These are phyloP conservation scores for Neurospora hispaniola DNA, from an alignment of 495 filamentous ascomycete species.

Conservation along the genomic window DNA sequence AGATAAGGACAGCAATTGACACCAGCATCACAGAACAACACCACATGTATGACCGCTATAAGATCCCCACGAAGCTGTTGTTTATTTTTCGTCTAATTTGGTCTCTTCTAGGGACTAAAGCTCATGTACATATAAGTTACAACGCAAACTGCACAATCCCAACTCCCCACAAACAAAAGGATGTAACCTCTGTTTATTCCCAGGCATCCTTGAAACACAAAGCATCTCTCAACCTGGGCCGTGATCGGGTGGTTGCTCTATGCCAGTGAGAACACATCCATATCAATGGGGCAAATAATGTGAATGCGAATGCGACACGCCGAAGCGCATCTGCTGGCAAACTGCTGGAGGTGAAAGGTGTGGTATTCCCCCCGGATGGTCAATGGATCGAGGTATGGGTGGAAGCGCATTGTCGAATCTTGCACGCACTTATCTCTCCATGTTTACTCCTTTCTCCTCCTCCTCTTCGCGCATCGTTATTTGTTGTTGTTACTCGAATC, in stretches of 20 bases:
- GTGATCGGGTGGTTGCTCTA: slow-evolving; percentile 27
- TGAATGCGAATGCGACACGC: slow-evolving; percentile 23
- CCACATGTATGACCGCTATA: not conserved
- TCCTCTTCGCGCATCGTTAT: not conserved
- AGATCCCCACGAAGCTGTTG: not conserved
- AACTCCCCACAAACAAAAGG: not conserved
- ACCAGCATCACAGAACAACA: not conserved
- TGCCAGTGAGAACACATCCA: slow-evolving; percentile 29
- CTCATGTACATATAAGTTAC: not conserved
- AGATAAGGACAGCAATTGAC: not conserved
- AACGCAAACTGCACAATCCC: not conserved
- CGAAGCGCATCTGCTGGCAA: slow-evolving; percentile 22
- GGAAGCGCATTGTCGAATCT: not conserved
- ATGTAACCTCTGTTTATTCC: slow-evolving; percentile 33
- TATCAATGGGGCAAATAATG: slow-evolving; percentile 20
- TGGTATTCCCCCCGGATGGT: not conserved
- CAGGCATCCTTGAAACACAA: slow-evolving; percentile 20
- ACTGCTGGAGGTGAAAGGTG: not conserved
- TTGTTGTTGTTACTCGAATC: not conserved
- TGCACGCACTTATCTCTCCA: not conserved
- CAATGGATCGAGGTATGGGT: not conserved
- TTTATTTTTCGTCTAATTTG: not conserved
- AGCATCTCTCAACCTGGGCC: slow-evolving; percentile 25
- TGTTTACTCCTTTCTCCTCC: not conserved
- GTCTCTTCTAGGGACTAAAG: not conserved